Base-by-base conservation (phyloP, 169 alveolate species). In the Neospora caninum region DNA sequence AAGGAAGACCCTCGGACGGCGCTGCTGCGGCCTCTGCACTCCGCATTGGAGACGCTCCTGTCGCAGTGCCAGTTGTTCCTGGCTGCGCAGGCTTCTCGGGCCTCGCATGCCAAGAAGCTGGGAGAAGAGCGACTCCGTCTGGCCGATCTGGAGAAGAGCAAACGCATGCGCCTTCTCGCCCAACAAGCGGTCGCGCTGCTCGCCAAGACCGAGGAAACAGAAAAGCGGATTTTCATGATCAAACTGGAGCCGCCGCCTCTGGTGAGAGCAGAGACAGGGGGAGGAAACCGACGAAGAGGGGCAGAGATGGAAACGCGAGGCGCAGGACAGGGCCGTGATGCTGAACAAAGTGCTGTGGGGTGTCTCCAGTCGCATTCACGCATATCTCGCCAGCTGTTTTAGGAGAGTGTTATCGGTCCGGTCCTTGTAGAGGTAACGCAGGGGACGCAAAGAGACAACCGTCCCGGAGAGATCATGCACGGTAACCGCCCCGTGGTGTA, bases 1-100 rank as follows among this genome's bases (percentile, higher is more conserved):
- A 78, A 31, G 13, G 91, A 91, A 43, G 94, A 91, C 43, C 91
- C 88, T 10, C 34, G 94, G 94, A 22, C 10, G 83, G 34, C 45
- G 80, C 94, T 91, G 94, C 94, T 91, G 64, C 91, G 94, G 4
- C 88, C 86, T 53, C 94, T 91, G 82, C 94, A 39, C 78, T 78
- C 91, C 41, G 83, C 88, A 41, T 73, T 91, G 49, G 78, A 73
- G 42, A 87, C 94, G 0, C 83, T 91, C 34, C 70, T 91, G 64
- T 91, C 94, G 13, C 94, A 91, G 64, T 69, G 91, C 69, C 91
- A 91, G 42, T 54, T 91, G 88, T 78, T 91, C 58, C 94, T 91
- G 18, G 83, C 93, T 31, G 88, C 93, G 70, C 88, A 89, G 88
- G 86, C 86, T 25, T n/a, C 86, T 7, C 45, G 86, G 43, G 86